Conservation (phyloP, 345 rosid species). For the Brassica incana region DNA sequence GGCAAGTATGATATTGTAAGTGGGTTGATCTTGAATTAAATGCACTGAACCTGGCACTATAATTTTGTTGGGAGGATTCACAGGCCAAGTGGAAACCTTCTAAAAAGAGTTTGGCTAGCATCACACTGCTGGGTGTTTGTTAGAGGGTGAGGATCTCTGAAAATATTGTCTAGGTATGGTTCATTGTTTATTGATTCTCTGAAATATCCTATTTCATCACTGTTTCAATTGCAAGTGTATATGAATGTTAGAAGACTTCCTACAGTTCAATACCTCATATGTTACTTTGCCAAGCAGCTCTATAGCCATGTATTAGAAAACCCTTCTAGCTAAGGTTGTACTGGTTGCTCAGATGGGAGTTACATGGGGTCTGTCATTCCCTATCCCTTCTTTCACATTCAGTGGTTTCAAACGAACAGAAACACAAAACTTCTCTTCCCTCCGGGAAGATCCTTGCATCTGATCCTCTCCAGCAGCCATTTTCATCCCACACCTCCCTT, state of each 20-base stretch:
- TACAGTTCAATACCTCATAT: not conserved
- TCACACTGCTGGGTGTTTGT: constrained; percentile 80
- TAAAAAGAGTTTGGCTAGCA: constrained; percentile 81
- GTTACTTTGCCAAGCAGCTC: not conserved
- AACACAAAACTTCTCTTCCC: not conserved
- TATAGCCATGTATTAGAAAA: not conserved
- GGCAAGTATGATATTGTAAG: not conserved
- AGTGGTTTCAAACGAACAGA: not conserved
- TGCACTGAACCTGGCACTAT: constrained; percentile 55
- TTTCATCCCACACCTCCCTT: not conserved
- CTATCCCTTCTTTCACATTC: not conserved
- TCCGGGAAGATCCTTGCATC: too few relatives aligned
- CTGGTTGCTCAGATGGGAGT: not conserved
- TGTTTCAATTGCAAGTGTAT: not conserved
- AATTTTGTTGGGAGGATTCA: constrained; percentile 90
- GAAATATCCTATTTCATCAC: not conserved
- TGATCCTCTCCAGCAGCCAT: too few relatives aligned
- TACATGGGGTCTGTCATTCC: not conserved
- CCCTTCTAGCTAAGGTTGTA: not conserved
- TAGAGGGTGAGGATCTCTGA: constrained; percentile 89
- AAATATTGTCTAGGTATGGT: constrained; percentile 70
- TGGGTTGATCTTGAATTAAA: not conserved
- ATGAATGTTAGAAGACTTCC: not conserved
- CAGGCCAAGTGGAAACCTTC: constrained; percentile 91
- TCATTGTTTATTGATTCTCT: not conserved